phyloP scores from a whole-genome alignment of 192 early-diverging fungal genomes.

The Rhizoclosmatium sp. region DNA sequence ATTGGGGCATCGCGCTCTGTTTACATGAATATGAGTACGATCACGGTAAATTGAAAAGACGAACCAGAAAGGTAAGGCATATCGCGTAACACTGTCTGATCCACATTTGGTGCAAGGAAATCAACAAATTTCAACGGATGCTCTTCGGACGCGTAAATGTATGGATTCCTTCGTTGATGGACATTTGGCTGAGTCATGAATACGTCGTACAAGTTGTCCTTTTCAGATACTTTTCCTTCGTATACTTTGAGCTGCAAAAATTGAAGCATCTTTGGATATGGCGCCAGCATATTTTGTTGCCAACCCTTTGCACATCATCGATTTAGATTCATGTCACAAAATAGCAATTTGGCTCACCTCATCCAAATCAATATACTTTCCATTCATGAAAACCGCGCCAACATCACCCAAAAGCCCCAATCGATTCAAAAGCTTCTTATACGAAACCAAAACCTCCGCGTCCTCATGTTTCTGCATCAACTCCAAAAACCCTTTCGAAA shows the following conservation, averaged over 20 bases:
- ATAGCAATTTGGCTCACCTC: slow-evolving; percentile 49
- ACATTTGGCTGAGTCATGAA: slow-evolving; percentile 72
- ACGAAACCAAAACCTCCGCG: neutral
- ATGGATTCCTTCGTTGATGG: slow-evolving; percentile 67
- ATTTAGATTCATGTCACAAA: neutral
- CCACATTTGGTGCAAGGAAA: neutral
- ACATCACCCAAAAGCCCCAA: slow-evolving; percentile 26
- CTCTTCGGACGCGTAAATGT: slow-evolving; percentile 62
- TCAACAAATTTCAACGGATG: slow-evolving; percentile 30
- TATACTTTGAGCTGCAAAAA: slow-evolving; percentile 58
- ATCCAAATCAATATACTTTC: slow-evolving; percentile 71
- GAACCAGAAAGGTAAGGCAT: slow-evolving; percentile 24
- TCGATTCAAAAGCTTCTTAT: slow-evolving; percentile 20
- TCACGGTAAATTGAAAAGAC: neutral
- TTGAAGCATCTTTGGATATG: slow-evolving; percentile 62
- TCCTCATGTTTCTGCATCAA: slow-evolving; percentile 12
- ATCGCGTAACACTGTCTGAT: neutral
- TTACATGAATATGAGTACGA: neutral
- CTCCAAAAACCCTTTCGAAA: neutral
- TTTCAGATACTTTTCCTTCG: slow-evolving; percentile 56
- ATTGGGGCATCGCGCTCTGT: slow-evolving; percentile 25
- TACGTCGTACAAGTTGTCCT: slow-evolving; percentile 72
- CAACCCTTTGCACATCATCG: slow-evolving; percentile 41
- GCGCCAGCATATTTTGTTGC: slow-evolving; percentile 59
- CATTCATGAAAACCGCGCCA: slow-evolving; percentile 80